Conservation (phyloP, 306 rosid genomes). For the Prunus davidiana region DNA sequence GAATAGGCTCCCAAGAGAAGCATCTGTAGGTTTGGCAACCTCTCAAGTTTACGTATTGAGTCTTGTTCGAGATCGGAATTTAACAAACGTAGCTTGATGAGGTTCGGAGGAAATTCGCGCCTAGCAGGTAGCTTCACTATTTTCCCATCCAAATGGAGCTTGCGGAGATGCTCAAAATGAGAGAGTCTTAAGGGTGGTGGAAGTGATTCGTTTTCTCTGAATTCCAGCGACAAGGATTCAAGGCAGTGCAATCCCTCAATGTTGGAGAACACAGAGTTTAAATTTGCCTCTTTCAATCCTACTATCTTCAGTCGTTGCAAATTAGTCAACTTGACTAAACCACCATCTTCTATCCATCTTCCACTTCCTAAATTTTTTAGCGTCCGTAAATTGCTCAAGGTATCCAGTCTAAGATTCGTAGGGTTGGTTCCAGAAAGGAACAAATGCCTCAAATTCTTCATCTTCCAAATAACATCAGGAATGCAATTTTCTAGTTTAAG, state of each 20-base stretch:
- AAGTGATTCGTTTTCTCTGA: too few species aligned
- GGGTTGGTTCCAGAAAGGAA: not conserved
- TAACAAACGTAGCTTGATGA: not conserved
- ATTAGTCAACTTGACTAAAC: not conserved
- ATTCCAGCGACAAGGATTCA: not conserved
- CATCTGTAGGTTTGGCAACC: constrained; percentile 5
- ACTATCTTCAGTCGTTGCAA: not conserved
- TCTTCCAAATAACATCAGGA: not conserved
- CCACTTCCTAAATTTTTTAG: not conserved
- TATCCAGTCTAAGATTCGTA: not conserved
- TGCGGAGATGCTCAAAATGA: not conserved
- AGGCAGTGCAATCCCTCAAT: not conserved
- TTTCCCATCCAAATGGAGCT: not conserved
- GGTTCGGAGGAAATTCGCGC: not conserved
- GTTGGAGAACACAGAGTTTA: not conserved
- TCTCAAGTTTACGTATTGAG: not conserved
- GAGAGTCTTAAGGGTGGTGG: not conserved
- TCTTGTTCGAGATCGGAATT: not conserved
- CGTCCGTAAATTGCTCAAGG: not conserved
- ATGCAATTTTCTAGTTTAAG: too few species aligned
- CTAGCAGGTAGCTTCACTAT: not conserved
- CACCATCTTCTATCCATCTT: not conserved
- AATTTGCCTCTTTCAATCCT: not conserved
- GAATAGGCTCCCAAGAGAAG: not conserved
- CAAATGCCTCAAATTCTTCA: not conserved